phyloP scores from a whole-genome alignment of 768 basidiomycete genomes.

The Lyophyllum semitale region DNA sequence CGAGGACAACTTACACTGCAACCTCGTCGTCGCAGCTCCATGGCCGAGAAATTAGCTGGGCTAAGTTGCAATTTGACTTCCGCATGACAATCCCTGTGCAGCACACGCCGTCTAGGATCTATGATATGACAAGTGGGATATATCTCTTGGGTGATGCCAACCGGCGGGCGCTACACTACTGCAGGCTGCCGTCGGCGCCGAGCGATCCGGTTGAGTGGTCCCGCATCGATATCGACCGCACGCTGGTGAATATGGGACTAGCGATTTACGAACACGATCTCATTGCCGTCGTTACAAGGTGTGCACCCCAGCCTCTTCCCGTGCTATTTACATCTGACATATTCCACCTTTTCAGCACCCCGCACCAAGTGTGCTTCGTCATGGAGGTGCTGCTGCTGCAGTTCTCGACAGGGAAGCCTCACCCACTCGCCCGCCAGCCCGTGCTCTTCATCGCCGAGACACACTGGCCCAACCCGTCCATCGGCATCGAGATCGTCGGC shows the following conservation, averaged over 20 bases:
- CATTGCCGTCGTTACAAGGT: constrained; percentile 40
- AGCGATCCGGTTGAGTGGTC: constrained; percentile 28
- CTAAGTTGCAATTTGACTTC: constrained; percentile 24
- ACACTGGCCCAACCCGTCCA: constrained; percentile 5
- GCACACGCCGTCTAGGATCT: constrained; percentile 36
- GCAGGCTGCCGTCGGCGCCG: constrained; percentile 30
- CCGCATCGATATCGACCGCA: constrained; percentile 23
- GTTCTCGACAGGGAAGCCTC: constrained; percentile 11
- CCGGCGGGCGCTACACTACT: constrained; percentile 29
- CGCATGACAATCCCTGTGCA: constrained; percentile 24
- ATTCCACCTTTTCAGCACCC: constrained; percentile 1
- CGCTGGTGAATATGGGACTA: constrained; percentile 41
- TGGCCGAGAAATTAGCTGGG: constrained; percentile 33
- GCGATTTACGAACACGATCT: constrained; percentile 44
- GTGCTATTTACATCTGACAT: not conserved
- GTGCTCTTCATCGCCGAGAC: constrained; percentile 27
- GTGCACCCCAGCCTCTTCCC: constrained; percentile 16
- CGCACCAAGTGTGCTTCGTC: not conserved
- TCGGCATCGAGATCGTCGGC: constrained; percentile 21
- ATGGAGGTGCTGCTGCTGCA: not conserved
- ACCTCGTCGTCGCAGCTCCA: constrained; percentile 14
- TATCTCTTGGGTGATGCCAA: constrained; percentile 36
- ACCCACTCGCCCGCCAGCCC: constrained; percentile 14
- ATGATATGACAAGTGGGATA: constrained; percentile 41
- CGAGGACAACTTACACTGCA: constrained; percentile 27